Percentiles rank a stretch among this genome's conserved stretches.
Evolutionary conservation across 2,329 filamentous ascomycete species (phyloP).

Genomic region (Periglandula ipomoeae): DNA sequence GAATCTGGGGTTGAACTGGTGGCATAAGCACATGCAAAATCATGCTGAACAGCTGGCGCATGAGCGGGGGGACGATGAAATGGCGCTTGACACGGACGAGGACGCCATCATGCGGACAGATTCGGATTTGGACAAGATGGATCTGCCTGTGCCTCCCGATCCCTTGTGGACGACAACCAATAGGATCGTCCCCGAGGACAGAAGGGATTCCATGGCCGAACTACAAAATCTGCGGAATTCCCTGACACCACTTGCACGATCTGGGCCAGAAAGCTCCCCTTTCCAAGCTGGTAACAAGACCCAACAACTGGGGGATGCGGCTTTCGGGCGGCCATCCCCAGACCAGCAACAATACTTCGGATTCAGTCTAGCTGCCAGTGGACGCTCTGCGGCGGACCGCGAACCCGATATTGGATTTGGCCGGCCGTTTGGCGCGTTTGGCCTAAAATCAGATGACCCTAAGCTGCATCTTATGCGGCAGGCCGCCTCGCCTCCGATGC

Average conservation of each 20-base stretch:
- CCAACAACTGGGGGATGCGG: background rate
- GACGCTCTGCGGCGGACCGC: constrained; percentile 3
- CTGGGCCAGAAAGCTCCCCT: constrained; percentile 10
- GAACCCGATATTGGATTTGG: constrained; percentile 21
- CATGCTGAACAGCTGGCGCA: constrained; percentile 59
- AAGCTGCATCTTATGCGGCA: constrained; percentile 39
- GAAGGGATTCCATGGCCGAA: constrained; percentile 19
- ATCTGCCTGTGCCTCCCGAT: constrained; percentile 29
- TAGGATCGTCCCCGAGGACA: constrained; percentile 18
- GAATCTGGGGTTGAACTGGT: constrained; percentile 58
- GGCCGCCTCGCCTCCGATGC: constrained; percentile 70
- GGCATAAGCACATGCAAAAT: constrained; percentile 71
- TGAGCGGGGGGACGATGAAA: constrained; percentile 25
- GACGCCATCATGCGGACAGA: constrained; percentile 24
- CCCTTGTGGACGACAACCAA: constrained; percentile 32
- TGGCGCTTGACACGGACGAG: constrained; percentile 18
- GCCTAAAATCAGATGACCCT: constrained; percentile 27
- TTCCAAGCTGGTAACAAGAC: constrained; percentile 5
- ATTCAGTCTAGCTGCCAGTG: background rate
- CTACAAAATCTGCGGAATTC: constrained; percentile 13
- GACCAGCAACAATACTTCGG: constrained; percentile 10
- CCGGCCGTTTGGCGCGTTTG: constrained; percentile 34
- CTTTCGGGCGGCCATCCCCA: background rate
- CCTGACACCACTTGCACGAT: constrained; percentile 16
- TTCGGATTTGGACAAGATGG: constrained; percentile 35